phyloP scores from a whole-genome alignment of 1,284 basidiomycete genomes.

The Puccinia polysora region DNA sequence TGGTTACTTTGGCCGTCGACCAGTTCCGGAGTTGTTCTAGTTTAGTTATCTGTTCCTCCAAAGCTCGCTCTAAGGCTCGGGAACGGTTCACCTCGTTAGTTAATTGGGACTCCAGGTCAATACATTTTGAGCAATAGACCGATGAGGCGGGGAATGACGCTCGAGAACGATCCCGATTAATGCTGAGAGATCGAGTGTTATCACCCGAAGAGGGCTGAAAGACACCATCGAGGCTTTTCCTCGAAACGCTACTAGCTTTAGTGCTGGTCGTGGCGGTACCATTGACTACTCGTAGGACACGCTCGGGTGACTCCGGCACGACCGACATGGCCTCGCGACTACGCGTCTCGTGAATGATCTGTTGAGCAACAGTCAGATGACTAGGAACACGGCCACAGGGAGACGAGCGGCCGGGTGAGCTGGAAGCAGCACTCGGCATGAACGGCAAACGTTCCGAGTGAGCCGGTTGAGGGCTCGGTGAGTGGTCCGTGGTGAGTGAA shows the following conservation, averaged over 20 bases:
- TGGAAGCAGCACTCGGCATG: conserved; percentile 11
- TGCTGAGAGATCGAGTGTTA: conserved; percentile 1
- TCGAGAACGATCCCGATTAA: not conserved
- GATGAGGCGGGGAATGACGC: not conserved
- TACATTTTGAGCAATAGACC: conserved; percentile 7
- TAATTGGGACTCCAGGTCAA: conserved; percentile 6
- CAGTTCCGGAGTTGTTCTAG: conserved; percentile 33
- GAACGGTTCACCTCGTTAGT: not conserved
- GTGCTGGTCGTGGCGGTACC: conserved; percentile 15
- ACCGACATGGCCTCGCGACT: not conserved
- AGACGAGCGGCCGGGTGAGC: not conserved
- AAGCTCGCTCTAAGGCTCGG: not conserved
- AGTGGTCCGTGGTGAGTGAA: not conserved
- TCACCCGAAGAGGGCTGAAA: not conserved
- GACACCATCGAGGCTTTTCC: not conserved
- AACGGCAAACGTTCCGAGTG: conserved; percentile 18
- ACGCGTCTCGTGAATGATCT: not conserved
- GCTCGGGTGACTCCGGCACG: conserved; percentile 4
- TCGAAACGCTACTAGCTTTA: not conserved
- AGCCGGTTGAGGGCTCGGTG: not conserved
- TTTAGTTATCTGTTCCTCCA: conserved; percentile 18
- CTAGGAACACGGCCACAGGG: not conserved
- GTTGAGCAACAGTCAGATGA: not conserved
- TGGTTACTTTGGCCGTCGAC: conserved; percentile 38
- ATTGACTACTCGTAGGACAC: conserved; percentile 33